Percentiles rank a stretch among this genome's conserved stretches.
phyloP scores from a whole-genome alignment of 2,329 filamentous ascomycete genomes.

The Colletotrichum caudatum region DNA sequence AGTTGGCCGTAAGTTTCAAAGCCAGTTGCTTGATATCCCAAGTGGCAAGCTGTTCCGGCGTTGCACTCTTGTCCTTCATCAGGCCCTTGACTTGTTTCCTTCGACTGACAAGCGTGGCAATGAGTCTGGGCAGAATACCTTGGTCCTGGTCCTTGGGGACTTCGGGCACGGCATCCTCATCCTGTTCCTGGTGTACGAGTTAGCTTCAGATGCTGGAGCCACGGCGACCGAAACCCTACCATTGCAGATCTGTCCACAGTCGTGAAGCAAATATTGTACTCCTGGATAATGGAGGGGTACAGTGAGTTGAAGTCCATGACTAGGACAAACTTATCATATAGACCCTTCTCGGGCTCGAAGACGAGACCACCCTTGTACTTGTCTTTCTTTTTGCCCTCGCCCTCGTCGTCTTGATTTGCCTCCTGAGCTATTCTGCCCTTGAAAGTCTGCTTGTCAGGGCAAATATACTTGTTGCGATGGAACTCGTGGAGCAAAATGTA shows the following conservation, averaged over 20 bases:
- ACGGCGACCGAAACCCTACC: constrained; percentile 61
- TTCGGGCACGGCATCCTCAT: constrained; percentile 90
- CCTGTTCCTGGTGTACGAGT: constrained; percentile 62
- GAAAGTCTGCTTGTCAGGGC: constrained; percentile 91
- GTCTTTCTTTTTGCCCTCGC: constrained; percentile 94
- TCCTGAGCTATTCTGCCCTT: constrained; percentile 80
- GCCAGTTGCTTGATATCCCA: constrained; percentile 99
- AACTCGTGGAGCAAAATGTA: constrained; percentile 99
- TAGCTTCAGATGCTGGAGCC: constrained; percentile 43
- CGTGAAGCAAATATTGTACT: constrained; percentile 99
- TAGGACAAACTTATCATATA: constrained; percentile 97
- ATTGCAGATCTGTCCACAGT: constrained; percentile 84
- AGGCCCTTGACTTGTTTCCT: constrained; percentile 93
- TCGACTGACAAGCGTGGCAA: constrained; percentile 89
- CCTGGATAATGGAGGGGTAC: constrained; percentile 98
- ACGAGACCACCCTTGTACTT: constrained; percentile 99
- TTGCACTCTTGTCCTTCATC: constrained; percentile 95
- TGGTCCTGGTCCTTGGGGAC: constrained; percentile 82
- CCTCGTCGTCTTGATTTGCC: constrained; percentile 76
- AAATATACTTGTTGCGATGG: constrained; percentile 96
- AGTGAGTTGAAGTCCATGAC: constrained; percentile 99
- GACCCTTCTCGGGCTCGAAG: constrained; percentile 95
- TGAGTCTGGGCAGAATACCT: constrained; percentile 90
- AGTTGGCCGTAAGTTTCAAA: constrained; percentile 97
- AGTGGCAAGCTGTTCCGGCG: constrained; percentile 85